Evolutionary conservation across 1,139 yeast species (phyloP).

Genomic region (Yamadazyma triangularis): DNA sequence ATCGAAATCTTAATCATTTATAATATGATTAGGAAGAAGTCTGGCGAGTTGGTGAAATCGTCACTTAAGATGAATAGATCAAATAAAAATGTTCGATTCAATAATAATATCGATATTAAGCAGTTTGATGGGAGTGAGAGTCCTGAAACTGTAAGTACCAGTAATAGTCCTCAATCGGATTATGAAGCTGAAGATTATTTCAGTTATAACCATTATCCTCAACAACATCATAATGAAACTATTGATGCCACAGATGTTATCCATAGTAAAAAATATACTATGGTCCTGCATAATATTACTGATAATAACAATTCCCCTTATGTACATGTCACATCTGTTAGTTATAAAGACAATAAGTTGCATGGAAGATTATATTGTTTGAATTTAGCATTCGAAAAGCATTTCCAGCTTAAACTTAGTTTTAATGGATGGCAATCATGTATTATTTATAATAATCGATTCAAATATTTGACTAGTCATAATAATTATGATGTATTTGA

Average conservation of each 20-base stretch:
- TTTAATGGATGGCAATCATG: slow-evolving; percentile 35
- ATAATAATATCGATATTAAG: slow-evolving; percentile 19
- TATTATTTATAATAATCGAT: slow-evolving; percentile 24
- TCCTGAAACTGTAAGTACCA: slow-evolving; percentile 34
- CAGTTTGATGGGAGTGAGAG: slow-evolving; percentile 41
- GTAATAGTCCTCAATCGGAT: slow-evolving; percentile 24
- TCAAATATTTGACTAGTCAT: slow-evolving; percentile 22
- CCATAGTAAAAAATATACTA: not conserved
- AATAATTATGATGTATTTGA: slow-evolving; percentile 31
- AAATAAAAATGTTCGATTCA: slow-evolving; percentile 8
- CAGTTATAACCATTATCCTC: too few species aligned
- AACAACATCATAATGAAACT: not conserved
- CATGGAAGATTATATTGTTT: slow-evolving; percentile 32
- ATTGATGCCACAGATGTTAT: not conserved
- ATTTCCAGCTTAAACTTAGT: slow-evolving; percentile 31
- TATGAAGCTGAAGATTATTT: not conserved
- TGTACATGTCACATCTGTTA: not conserved
- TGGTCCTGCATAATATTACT: not conserved
- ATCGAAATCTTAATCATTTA: too few species aligned
- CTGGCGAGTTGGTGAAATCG: slow-evolving; percentile 38
- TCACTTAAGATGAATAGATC: slow-evolving; percentile 25
- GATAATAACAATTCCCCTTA: not conserved
- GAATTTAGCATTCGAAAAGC: slow-evolving; percentile 38
- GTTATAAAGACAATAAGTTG: slow-evolving; percentile 10
- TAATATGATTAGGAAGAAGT: slow-evolving; percentile 33